These are phyloP conservation scores for Houttuynia cordata DNA, from an alignment of 164 flowering plant species.

Conservation along the genomic window DNA sequence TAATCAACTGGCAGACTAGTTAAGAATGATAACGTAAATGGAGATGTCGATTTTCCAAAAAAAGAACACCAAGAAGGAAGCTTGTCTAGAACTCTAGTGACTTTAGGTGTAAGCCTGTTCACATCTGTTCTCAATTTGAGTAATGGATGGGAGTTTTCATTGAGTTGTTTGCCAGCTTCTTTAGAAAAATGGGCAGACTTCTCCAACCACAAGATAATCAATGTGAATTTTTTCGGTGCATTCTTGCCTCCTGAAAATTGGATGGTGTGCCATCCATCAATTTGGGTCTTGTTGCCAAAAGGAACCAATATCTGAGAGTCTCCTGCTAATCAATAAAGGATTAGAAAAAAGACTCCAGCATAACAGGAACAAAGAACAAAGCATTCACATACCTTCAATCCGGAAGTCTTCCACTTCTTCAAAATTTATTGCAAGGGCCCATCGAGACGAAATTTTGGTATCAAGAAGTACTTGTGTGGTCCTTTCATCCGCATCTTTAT, in stretches of 20 bases:
- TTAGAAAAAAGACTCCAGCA: background rate
- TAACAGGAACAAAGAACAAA: background rate
- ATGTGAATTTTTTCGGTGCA: slow-evolving; percentile 47
- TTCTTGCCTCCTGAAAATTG: slow-evolving; percentile 85
- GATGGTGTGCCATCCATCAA: slow-evolving; percentile 76
- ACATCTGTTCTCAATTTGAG: slow-evolving; percentile 78
- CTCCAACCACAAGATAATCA: slow-evolving; percentile 49
- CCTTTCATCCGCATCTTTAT: slow-evolving; percentile 30
- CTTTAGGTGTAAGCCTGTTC: slow-evolving; percentile 54
- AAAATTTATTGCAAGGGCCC: slow-evolving; percentile 76
- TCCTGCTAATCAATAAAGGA: slow-evolving; percentile 19
- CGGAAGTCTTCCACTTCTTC: slow-evolving; percentile 60
- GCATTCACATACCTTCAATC: slow-evolving; percentile 46
- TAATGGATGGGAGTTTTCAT: slow-evolving; percentile 10
- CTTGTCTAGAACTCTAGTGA: slow-evolving; percentile 40
- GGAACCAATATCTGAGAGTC: slow-evolving; percentile 43
- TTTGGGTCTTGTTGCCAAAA: slow-evolving; percentile 30
- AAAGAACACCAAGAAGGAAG: slow-evolving; percentile 85
- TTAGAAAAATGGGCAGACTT: slow-evolving; percentile 13
- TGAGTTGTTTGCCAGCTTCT: background rate
- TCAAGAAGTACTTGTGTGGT: slow-evolving; percentile 47
- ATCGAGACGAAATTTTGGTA: slow-evolving; percentile 64
- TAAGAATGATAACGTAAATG: slow-evolving; percentile 59
- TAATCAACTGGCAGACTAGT: slow-evolving; percentile 47
- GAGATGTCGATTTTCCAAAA: slow-evolving; percentile 89